Evolutionary conservation across 768 basidiomycete genomes (phyloP).

Genomic region (Pleurotus sapidus): DNA sequence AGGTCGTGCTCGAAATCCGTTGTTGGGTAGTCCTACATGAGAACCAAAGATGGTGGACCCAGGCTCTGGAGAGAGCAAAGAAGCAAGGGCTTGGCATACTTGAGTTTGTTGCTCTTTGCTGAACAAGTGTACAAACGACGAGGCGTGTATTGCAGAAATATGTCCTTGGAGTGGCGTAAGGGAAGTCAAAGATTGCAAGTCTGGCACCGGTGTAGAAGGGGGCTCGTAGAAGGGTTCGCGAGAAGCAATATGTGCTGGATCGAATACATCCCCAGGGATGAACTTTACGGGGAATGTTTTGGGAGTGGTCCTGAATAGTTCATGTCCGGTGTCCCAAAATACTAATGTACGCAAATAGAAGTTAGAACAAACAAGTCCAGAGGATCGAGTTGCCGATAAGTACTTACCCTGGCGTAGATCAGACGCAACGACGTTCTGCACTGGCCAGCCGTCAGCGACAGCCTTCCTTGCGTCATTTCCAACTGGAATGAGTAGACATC

Average conservation of each 20-base stretch:
- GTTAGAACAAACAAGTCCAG: background rate
- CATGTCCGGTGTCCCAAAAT: conserved; percentile 62
- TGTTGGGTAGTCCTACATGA: conserved; percentile 30
- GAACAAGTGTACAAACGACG: conserved; percentile 55
- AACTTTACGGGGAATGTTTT: conserved; percentile 53
- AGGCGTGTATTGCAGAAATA: conserved; percentile 47
- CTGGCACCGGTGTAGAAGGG: conserved; percentile 17
- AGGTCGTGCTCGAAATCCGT: conserved; percentile 16
- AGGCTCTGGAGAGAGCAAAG: conserved; percentile 36
- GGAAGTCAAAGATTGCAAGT: conserved; percentile 29
- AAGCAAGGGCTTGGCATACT: conserved; percentile 39
- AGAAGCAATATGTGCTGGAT: conserved; percentile 37
- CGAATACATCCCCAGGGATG: conserved; percentile 52
- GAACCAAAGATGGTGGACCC: conserved; percentile 46
- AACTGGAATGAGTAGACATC: conserved; percentile 21
- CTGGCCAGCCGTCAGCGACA: conserved; percentile 37
- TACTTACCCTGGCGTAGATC: conserved; percentile 31
- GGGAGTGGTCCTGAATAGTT: conserved; percentile 52
- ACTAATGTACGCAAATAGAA: conserved; percentile 24
- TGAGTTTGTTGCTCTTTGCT: conserved; percentile 31
- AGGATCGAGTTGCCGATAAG: background rate
- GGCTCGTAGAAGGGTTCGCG: conserved; percentile 21
- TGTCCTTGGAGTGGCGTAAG: conserved; percentile 44
- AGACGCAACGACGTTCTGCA: conserved; percentile 31
- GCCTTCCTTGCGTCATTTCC: conserved; percentile 38